Conservation (phyloP, 768 basidiomycete species). For the Paxillus ammoniavirescens region DNA sequence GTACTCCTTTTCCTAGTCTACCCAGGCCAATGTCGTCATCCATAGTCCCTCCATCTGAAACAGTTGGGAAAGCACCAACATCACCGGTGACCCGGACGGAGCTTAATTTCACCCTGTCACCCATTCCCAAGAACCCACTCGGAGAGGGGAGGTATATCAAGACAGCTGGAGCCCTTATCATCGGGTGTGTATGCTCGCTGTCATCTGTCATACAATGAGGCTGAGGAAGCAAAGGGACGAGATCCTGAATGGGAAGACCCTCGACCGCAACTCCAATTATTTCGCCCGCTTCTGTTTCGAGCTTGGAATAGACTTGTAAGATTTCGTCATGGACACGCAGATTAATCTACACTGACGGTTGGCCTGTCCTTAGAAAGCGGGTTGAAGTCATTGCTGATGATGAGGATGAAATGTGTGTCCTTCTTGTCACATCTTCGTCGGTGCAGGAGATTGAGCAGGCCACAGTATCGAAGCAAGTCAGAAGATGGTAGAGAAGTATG, state of each 20-base stretch:
- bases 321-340: not conserved
- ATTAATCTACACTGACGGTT: slow-evolving; percentile 12
- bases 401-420: slow-evolving; percentile 72
- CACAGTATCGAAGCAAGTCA: slow-evolving; percentile 79
- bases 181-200: slow-evolving; percentile 50
- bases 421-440: not conserved
- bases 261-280: slow-evolving; percentile 80
- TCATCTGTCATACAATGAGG: not conserved
- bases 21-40: slow-evolving; percentile 7
- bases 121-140: slow-evolving; percentile 61
- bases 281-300: slow-evolving; percentile 90
- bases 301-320: slow-evolving; percentile 76
- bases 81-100: not conserved
- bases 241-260: slow-evolving; percentile 89
- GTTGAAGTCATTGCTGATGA: slow-evolving; percentile 92
- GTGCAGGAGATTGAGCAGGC: not conserved
- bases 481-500: slow-evolving; percentile 77
- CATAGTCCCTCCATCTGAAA: not conserved
- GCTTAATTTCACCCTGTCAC: slow-evolving; percentile 44
- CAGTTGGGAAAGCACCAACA: not conserved
- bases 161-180: slow-evolving; percentile 73
- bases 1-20: not conserved
- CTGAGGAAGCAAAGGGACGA: slow-evolving; percentile 59
- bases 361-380: slow-evolving; percentile 53
- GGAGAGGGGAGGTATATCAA: slow-evolving; percentile 70